phyloP scores from a whole-genome alignment of 2,329 filamentous ascomycete species.

The Fusarium sp. region DNA sequence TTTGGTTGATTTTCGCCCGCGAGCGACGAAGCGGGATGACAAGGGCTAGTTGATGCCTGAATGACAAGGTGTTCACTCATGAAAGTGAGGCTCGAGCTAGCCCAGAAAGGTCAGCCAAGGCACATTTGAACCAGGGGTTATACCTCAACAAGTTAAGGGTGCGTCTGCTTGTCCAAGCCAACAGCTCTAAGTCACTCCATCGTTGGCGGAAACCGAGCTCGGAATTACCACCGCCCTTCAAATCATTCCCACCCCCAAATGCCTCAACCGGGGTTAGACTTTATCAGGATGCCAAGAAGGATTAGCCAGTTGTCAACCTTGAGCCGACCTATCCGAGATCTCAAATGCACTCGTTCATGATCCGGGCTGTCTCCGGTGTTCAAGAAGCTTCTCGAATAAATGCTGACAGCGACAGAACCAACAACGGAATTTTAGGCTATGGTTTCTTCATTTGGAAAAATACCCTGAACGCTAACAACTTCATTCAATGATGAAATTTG shows the following conservation, averaged over 20 bases:
- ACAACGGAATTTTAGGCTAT: not conserved
- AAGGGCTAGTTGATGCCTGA: conserved; percentile 22
- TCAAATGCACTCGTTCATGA: not conserved
- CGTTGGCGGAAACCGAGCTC: not conserved
- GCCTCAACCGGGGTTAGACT: not conserved
- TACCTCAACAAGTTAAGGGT: not conserved
- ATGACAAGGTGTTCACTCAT: conserved; percentile 7
- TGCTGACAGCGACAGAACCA: not conserved
- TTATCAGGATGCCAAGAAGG: not conserved
- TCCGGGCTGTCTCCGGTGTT: not conserved
- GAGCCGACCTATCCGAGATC: not conserved
- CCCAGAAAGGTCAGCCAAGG: not conserved
- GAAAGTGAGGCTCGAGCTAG: conserved; percentile 13
- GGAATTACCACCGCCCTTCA: not conserved
- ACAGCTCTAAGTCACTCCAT: not conserved
- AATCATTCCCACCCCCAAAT: not conserved
- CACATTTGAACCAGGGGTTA: not conserved
- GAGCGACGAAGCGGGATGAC: conserved; percentile 13
- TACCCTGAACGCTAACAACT: not conserved
- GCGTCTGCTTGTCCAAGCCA: not conserved
- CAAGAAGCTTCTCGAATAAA: not conserved
- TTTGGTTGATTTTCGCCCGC: conserved; percentile 31
- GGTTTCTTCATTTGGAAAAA: not conserved
- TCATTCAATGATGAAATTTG: not conserved
- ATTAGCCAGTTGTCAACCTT: not conserved